Percentiles rank a stretch among this genome's conserved stretches.
Conservation (phyloP, 768 basidiomycete genomes). For the Rubroboletus pulcherrimus region DNA sequence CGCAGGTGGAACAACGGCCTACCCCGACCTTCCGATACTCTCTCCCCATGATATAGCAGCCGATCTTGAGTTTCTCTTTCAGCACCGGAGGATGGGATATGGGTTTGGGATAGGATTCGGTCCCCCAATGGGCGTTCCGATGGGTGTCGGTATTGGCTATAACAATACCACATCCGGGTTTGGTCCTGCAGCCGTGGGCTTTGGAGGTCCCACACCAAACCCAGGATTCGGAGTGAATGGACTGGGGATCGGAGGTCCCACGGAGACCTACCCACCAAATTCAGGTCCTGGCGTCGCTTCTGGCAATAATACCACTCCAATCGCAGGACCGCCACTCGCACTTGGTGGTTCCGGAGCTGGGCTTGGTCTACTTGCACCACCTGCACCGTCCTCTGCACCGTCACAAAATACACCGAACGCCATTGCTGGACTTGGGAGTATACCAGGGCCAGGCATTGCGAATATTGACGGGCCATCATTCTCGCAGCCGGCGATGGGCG, state of each 20-base stretch:
- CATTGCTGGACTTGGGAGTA: slow-evolving; percentile 3
- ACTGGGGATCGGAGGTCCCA: slow-evolving; percentile 13
- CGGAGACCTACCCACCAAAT: slow-evolving; percentile 16
- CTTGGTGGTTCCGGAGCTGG: slow-evolving; percentile 9
- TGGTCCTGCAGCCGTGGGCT: slow-evolving; percentile 14
- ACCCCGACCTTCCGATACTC: slow-evolving; percentile 37
- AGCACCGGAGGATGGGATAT: slow-evolving; percentile 33
- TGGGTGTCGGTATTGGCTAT: slow-evolving; percentile 17
- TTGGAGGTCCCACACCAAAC: slow-evolving; percentile 13
- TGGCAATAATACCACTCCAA: slow-evolving; percentile 4
- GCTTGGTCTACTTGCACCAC: slow-evolving; percentile 3
- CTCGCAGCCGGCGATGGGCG: slow-evolving; percentile 27
- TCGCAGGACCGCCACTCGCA: slow-evolving; percentile 6
- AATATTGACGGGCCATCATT: slow-evolving; percentile 17
- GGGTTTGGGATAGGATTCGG: slow-evolving; percentile 27
- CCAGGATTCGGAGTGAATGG: slow-evolving; percentile 24
- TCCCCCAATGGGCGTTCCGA: slow-evolving; percentile 19
- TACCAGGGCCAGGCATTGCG: slow-evolving; percentile 9
- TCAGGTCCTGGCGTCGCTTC: slow-evolving; percentile 12
- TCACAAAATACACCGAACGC: slow-evolving; percentile 9
- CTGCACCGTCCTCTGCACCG: slow-evolving; percentile 2
- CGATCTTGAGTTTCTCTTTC: slow-evolving; percentile 55
- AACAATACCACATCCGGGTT: slow-evolving; percentile 14
- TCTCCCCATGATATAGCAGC: slow-evolving; percentile 44
- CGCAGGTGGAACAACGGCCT: slow-evolving; percentile 40